Evolutionary conservation across 2,329 filamentous ascomycete species (phyloP), one percentile per base, ranked within the genome.

Genomic region (Tolypocladium sp.): DNA sequence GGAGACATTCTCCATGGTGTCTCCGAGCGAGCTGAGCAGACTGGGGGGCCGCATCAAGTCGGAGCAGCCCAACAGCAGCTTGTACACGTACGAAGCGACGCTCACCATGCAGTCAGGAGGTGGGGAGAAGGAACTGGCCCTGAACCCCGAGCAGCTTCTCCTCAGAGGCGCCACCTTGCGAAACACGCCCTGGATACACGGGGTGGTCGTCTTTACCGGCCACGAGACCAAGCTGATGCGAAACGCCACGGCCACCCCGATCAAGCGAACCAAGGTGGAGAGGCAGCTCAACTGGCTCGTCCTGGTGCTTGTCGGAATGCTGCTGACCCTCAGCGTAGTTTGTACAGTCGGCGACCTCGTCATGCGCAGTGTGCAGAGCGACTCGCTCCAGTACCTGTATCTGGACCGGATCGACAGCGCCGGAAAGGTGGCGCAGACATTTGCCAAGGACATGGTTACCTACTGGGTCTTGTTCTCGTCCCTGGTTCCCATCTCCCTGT

Each of bases 161-260:
- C 83, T 99, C 40, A 87, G 94, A 79, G 94, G 94, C 63, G 94
- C 94, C 27, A 97, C 92, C 1, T 79, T 99, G 59, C 85, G 94
- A 67, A 99, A 99, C 69, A 99, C 94, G 1, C 93, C 92, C 37
- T 99, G 94, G 93, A 86, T 97, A 55, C 91, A 99, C 71, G 94
- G 93, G 44, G 84, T 96, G 22, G 94, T 99, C 58, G 93, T 99
- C 20, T 99, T 97, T 69, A 77, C 75, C 13, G 94, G 94, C 57
- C 94, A 99, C 74, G 94, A 99, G 77, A 97, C 94, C 8, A 99
- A 99, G 76, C 82, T 99, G 63, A 97, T 99, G 94, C 88, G 94
- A 66, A 99, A 99, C 71, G 95, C 94, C 22, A 99, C 93, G 3
- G 93, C 93, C 5, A 89, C 94, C 1, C 95, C 94, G 7, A 99